A percentile compares a stretch with the other conserved stretches of the same genome.
Conservation (phyloP, 2,329 filamentous ascomycete genomes). For the Paecilomyces niveus region DNA sequence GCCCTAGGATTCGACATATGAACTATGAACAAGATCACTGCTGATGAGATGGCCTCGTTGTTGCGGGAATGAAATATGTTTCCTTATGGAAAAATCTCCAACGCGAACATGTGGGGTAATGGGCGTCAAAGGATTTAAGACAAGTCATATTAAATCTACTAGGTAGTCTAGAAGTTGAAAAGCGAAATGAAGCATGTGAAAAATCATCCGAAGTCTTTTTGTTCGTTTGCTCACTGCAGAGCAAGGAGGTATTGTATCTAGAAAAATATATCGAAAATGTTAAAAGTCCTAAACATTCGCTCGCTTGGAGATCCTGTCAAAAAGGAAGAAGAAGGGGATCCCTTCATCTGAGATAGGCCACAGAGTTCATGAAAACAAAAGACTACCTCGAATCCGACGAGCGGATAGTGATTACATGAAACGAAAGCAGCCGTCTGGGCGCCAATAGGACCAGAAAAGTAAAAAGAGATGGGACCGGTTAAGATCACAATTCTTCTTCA, state of each 20-base stretch:
- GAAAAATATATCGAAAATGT: neutral
- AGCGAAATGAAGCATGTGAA: neutral
- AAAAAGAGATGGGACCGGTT: neutral
- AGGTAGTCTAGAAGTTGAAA: neutral
- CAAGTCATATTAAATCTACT: too few species aligned
- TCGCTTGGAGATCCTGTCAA: neutral
- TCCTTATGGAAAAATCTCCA: too few species aligned
- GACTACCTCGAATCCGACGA: neutral
- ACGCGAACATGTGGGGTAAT: too few species aligned
- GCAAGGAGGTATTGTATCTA: neutral
- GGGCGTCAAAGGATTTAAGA: too few species aligned
- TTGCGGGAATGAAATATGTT: too few species aligned
- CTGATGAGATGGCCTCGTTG: too few species aligned
- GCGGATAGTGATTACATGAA: neutral
- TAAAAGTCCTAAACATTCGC: neutral
- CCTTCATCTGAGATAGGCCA: neutral
- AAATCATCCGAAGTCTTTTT: neutral
- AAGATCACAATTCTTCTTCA: constrained; percentile 6
- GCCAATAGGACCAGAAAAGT: neutral
- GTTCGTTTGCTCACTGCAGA: neutral
- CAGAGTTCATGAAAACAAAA: neutral
- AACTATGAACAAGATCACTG: too few species aligned
- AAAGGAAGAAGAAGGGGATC: neutral
- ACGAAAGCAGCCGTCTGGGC: neutral
- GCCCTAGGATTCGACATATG: too few species aligned